Evolutionary conservation across 2,329 filamentous ascomycete genomes (phyloP), one percentile per base, ranked within the genome.

Genomic region (Alternaria metachromatica): DNA sequence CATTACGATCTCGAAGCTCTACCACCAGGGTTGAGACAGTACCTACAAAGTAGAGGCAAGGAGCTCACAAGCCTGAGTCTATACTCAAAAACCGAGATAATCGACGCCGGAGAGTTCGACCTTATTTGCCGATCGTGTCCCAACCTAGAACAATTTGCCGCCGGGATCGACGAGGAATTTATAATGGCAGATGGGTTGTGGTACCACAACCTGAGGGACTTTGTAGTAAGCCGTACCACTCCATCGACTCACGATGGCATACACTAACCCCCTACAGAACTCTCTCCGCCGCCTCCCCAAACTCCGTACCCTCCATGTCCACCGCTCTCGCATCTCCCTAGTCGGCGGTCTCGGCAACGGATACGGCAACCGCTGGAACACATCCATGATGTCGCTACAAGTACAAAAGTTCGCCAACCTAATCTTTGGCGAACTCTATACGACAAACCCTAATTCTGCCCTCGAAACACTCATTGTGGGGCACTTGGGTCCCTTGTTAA

Each of bases 171-270:
- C 15, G 33, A 37, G 8, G 33, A 37, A 10, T 37, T 37, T 10
- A 8, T 37, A 8, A n/a, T 37, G 33, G 33, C 33, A n/a, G 33
- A 37, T 15, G 13, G 30, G 33, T 2, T 37, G 15, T 37, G 33
- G 33, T 37, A 37, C 15, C 13, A n/a, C 7, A 37, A 37, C 33
- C 15, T 37, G 15, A n/a, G 15, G 5, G 33, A 37, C 33, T 37
- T 37, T 8, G 33, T 37, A 37, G 33, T 37, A 37, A 37, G 33
- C 4, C 7, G 0, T n/a, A n/a, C 13, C 15, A 15, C 2, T 7
- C 15, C 1, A 1, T 15, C 6, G n/a, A n/a, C 1, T 9, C 2
- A n/a, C 7, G 0, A n/a, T n/a, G 1, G 2, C 7, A 8, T 3
- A 37, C 9, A n/a, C 3, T n/a, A 4, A 37, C 7, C 4, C 33